A percentile compares a stretch with the other conserved stretches of the same genome.
phyloP scores from a whole-genome alignment of 495 filamentous ascomycete species.

The Darksidea phi region DNA sequence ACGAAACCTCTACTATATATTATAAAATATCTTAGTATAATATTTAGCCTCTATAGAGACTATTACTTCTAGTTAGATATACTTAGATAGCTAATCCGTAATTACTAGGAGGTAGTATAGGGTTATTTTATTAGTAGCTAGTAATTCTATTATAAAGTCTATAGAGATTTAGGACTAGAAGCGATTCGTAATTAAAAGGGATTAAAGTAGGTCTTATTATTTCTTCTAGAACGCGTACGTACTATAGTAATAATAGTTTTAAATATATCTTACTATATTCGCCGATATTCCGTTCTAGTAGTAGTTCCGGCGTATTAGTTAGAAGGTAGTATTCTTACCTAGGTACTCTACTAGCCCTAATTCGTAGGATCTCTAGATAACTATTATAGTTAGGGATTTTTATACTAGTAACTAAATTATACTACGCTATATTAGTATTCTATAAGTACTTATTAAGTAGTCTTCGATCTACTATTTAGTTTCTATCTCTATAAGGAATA shows the following conservation, averaged over 20 bases:
- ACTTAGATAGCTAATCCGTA: conserved; percentile 1
- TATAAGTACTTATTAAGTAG: too few species aligned
- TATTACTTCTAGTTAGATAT: conserved; percentile 6
- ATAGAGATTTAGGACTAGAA: too few species aligned
- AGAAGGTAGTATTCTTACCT: neutral
- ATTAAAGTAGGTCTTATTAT: neutral
- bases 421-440: too few species aligned
- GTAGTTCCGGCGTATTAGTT: neutral
- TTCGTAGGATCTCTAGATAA: too few species aligned
- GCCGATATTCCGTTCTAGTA: neutral
- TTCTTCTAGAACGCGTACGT: neutral
- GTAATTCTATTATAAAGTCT: conserved; percentile 7
- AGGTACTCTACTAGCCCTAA: too few species aligned
- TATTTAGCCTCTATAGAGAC: neutral
- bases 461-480: too few species aligned
- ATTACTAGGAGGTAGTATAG: conserved; percentile 1
- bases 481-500: too few species aligned
- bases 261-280: neutral
- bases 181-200: neutral
- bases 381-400: too few species aligned
- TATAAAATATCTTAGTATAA: neutral
- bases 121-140: too few species aligned
- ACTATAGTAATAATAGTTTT: conserved; percentile 6
- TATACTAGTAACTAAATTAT: too few species aligned
- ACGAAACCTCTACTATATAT: conserved; percentile 1